These are phyloP conservation scores for Vanrija humicola DNA, from an alignment of 1,284 basidiomycete genomes.

Conservation along the genomic window DNA sequence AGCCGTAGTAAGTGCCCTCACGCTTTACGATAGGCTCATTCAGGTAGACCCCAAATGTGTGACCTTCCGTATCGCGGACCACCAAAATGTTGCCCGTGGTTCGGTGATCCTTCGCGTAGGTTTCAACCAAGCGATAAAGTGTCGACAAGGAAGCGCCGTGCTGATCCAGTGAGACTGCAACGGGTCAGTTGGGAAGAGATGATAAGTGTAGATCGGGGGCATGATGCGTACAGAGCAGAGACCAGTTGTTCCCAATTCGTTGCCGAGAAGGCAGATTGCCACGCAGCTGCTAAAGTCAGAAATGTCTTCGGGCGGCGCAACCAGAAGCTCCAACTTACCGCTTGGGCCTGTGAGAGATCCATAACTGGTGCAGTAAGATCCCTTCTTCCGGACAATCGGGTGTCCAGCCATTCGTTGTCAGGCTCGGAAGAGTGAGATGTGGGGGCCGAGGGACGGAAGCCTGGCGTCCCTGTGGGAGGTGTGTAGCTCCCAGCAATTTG, in stretches of 20 bases:
- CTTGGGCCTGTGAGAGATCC: conserved; percentile 8
- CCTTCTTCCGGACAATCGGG: conserved; percentile 54
- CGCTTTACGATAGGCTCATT: conserved; percentile 64
- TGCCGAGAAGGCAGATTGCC: conserved; percentile 72
- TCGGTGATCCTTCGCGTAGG: conserved; percentile 31
- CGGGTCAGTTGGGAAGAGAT: not conserved
- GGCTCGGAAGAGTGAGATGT: conserved; percentile 22
- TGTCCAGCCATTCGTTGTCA: conserved; percentile 40
- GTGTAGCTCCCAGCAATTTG: conserved; percentile 50
- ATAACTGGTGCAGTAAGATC: conserved; percentile 60
- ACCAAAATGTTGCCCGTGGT: conserved; percentile 56
- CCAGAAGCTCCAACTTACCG: not conserved
- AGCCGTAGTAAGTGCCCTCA: conserved; percentile 69
- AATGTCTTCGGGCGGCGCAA: not conserved
- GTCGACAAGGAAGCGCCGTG: conserved; percentile 90
- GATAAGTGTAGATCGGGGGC: not conserved
- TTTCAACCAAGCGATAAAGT: conserved; percentile 65
- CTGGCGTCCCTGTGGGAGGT: conserved; percentile 71
- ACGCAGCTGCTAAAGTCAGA: conserved; percentile 56
- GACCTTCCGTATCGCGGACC: conserved; percentile 60
- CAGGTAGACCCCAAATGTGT: conserved; percentile 74
- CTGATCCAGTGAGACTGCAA: conserved; percentile 72
- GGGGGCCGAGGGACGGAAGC: conserved; percentile 52
- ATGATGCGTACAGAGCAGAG: conserved; percentile 62
- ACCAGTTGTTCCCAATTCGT: conserved; percentile 75